Percentiles rank a stretch among this genome's conserved stretches.
Conservation (phyloP, 2,329 filamentous ascomycete species). For the Botrytis elliptica region DNA sequence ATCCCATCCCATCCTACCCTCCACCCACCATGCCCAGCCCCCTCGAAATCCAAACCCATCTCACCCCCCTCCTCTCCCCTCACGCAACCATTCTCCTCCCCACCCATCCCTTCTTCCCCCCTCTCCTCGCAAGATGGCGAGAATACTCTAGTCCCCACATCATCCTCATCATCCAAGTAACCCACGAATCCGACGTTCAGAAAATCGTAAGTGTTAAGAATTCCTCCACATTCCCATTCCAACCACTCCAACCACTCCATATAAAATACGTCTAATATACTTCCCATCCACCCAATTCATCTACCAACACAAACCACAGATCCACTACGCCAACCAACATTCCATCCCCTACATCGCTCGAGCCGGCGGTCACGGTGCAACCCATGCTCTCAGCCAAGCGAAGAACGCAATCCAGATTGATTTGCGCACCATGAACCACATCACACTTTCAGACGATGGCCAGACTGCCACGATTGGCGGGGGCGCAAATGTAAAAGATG, state of each 20-base stretch:
- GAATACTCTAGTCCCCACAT: neutral
- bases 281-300: neutral
- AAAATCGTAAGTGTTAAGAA: neutral
- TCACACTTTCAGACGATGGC: neutral
- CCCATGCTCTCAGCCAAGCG: conserved; percentile 8
- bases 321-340: conserved; percentile 12
- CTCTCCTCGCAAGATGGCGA: conserved; percentile 1
- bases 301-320: neutral
- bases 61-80: neutral
- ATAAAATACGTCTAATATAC: neutral
- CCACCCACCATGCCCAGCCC: neutral
- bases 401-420: conserved; percentile 19
- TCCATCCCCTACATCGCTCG: conserved; percentile 42
- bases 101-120: neutral
- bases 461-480: conserved; percentile 3
- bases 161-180: neutral
- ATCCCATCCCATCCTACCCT: neutral
- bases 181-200: conserved; percentile 3
- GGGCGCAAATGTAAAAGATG: neutral
- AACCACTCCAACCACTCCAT: neutral
- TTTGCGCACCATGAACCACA: neutral
- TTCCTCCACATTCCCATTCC: neutral
- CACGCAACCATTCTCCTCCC: neutral
- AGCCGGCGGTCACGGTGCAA: conserved; percentile 51
- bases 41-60: neutral